Evolutionary conservation across 2,329 filamentous ascomycete genomes (phyloP), one percentile per base, ranked within the genome.

Genomic region (Dothistroma pini): DNA sequence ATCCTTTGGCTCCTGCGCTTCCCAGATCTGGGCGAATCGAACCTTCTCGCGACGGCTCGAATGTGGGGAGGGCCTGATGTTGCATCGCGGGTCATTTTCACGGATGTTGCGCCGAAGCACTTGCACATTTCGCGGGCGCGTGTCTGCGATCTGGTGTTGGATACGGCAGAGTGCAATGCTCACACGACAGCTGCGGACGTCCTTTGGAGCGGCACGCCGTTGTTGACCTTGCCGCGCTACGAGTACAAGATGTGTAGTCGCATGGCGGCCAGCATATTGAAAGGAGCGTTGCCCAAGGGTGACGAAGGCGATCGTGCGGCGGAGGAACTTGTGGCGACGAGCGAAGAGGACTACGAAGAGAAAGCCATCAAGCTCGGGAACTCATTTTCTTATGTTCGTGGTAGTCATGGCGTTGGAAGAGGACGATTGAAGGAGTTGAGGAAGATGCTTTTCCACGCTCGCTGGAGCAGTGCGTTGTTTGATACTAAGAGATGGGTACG

Each of bases 191-290:
- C 95, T 1, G 96, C 95, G 12, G 95, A 99, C 71, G 89, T 97
- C 0, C 81, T 99, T 7, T 99, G 95, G 95, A 96, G 90, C 56
- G 96, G 93, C 68, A 97, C 95, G 0, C 95, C 95, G 5, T 80
- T 99, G 22, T 81, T 99, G 31, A 99, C 95, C 0, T 81, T 95
- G 32, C 93, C 95, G 11, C 86, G 95, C 38, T 97, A 97, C 75
- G 85, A 89, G 55, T 97, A 97, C 78, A 99, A 99, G 77, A 99
- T 99, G 95, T 99, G 95, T 76, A 96, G 91, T 49, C 89, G 95
- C 57, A 99, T 99, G 89, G 95, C 93, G 7, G 93, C 95, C 7
- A 96, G 91, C 11, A 97, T 99, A 59, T 82, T 99, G 32, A 90
- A 87, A 66, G 95, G 95, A 16, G 95, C 95, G 0, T 78, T 99